Evolutionary conservation across 1,139 yeast genomes (phyloP), one percentile per base, ranked within the genome.

Genomic region (Candida labiduridarum): DNA sequence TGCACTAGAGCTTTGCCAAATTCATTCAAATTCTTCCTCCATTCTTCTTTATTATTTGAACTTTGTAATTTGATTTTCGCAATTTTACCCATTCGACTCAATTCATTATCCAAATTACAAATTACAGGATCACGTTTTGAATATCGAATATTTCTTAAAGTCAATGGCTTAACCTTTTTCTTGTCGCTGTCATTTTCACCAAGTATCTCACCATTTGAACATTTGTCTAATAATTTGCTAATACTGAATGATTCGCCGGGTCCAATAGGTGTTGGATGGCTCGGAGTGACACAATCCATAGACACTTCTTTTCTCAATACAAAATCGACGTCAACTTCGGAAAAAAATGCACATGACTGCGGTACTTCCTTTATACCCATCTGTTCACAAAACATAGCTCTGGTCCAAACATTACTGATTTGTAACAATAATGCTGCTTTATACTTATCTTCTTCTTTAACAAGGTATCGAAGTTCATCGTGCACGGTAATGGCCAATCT

Each of bases 371-470:
- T 78, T 51, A 95, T 87, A 0, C 98, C 98, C 63, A 94, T 68
- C 62, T 92, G 96, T 62, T 92, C 96, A 58, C 96, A 89, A 63
- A 95, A 95, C 85, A 94, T 87, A 1, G 96, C 96, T 56, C 99
- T 76, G 0, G 99, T 94, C 99, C 99, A 95, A 7, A 92, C 63
- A 64, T 95, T 95, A 53, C 96, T 83, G 19, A 95, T 80, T 63
- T 95, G 99, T 49, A 95, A 72, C 2, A 96, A 82, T 67, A 92
- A 74, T 0, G 96, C 96, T 1, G 87, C 87, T 55, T 83, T 77
- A 61, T 88, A 87, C 59, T 78, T 79, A 61, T 94, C 95, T 55
- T 84, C 82, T 36, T 87, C 86, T 49, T 83, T 82, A 1, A 84
- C 90, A 57, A 95, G 65, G 64, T 86, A 95, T 55, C 99, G 74